Percentiles rank a stretch among this genome's conserved stretches.
phyloP scores from a whole-genome alignment of 345 rosid genomes.

The Atalantia buxifolia region DNA sequence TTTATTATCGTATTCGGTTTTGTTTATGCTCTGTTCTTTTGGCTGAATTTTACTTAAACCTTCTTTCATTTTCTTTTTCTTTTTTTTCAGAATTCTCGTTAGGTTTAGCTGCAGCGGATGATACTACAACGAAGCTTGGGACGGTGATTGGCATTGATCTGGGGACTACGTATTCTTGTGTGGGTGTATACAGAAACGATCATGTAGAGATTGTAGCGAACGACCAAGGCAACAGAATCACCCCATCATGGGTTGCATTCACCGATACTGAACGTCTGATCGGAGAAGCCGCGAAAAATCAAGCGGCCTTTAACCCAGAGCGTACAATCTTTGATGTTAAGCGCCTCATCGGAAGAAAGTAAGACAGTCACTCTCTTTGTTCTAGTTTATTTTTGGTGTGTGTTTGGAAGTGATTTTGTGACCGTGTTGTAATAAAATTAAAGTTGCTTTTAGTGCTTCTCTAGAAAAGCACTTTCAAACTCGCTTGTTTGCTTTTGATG shows the following conservation, averaged over 20 bases:
- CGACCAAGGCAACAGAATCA: slow-evolving; percentile 61
- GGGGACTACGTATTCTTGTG: slow-evolving; percentile 56
- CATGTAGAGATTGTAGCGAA: slow-evolving; percentile 61
- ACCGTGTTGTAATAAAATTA: too few relatives aligned
- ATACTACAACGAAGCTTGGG: slow-evolving; percentile 24
- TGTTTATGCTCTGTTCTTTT: not conserved
- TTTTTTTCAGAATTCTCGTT: slow-evolving; percentile 19
- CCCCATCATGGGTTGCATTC: slow-evolving; percentile 70
- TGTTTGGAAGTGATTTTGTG: too few relatives aligned
- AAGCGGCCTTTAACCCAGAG: slow-evolving; percentile 46
- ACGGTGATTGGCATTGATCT: slow-evolving; percentile 58
- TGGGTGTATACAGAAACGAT: slow-evolving; percentile 44
- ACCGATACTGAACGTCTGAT: slow-evolving; percentile 59
- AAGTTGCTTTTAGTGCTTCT: too few relatives aligned
- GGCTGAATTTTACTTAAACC: too few relatives aligned
- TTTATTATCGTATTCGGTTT: not conserved
- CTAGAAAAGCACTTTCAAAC: not conserved
- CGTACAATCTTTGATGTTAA: slow-evolving; percentile 49
- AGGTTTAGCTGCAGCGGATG: slow-evolving; percentile 23
- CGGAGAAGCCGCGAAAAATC: slow-evolving; percentile 64
- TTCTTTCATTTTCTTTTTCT: not conserved
- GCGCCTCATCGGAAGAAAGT: slow-evolving; percentile 52
- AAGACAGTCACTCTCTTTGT: not conserved
- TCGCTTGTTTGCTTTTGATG: not conserved
- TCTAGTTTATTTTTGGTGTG: too few relatives aligned